Evolutionary conservation across 2,329 filamentous ascomycete genomes (phyloP).

Genomic region (Colletotrichum cereale): DNA sequence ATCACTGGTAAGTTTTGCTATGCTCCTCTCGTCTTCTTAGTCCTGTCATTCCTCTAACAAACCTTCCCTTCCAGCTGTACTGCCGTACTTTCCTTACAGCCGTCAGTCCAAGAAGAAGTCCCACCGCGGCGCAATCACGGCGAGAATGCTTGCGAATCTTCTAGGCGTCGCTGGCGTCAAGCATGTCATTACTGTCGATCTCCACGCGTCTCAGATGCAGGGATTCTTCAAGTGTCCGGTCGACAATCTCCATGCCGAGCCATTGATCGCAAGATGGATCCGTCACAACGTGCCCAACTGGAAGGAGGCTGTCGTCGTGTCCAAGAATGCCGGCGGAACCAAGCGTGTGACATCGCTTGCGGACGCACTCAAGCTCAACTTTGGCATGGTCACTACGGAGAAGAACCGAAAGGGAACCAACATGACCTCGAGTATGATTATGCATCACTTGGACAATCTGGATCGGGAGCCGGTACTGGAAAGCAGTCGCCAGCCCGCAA

Average conservation of each 20-base stretch:
- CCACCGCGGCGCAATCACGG: constrained; percentile 94
- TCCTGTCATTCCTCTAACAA: constrained; percentile 35
- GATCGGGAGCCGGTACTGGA: constrained; percentile 61
- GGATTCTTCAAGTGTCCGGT: constrained; percentile 98
- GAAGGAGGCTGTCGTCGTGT: constrained; percentile 94
- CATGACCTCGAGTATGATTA: constrained; percentile 84
- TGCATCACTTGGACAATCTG: constrained; percentile 74
- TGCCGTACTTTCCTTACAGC: constrained; percentile 98
- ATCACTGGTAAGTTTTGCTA: constrained; percentile 79
- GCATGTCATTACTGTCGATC: constrained; percentile 96
- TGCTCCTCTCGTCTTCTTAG: not conserved
- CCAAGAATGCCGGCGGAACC: constrained; percentile 97
- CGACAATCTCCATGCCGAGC: constrained; percentile 96
- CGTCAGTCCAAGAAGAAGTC: constrained; percentile 99
- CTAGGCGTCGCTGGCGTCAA: constrained; percentile 94
- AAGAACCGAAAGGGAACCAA: constrained; percentile 70
- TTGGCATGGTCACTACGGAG: constrained; percentile 94
- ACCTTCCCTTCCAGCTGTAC: constrained; percentile 70
- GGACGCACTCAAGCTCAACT: constrained; percentile 96
- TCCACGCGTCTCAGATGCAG: constrained; percentile 99
- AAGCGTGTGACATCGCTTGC: constrained; percentile 97
- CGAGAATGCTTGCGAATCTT: constrained; percentile 96
- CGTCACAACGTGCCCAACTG: constrained; percentile 87
- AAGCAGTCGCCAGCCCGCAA: constrained; percentile 44
- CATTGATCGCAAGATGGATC: constrained; percentile 96